These are phyloP conservation scores for Coemansia sp. DNA, from an alignment of 192 early-diverging fungal species.

Conservation along the genomic window DNA sequence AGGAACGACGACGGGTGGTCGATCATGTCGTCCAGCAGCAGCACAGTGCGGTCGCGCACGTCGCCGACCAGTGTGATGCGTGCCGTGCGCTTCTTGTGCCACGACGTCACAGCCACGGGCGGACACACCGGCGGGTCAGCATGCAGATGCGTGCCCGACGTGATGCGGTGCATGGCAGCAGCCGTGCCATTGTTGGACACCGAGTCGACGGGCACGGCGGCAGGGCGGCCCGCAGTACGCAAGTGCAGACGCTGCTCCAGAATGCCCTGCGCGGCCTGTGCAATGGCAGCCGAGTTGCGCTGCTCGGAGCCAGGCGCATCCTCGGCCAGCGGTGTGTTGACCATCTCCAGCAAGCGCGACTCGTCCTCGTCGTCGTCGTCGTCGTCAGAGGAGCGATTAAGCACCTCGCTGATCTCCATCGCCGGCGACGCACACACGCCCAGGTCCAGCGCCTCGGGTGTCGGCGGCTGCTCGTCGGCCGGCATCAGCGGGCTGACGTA, in stretches of 20 bases:
- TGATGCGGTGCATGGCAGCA: slow-evolving; percentile 39
- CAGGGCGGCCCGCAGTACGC: slow-evolving; percentile 11
- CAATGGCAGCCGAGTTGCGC: slow-evolving; percentile 40
- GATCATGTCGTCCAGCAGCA: slow-evolving; percentile 97
- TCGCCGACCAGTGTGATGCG: slow-evolving; percentile 90
- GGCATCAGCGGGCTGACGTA: slow-evolving; percentile 39
- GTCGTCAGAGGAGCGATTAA: slow-evolving; percentile 46
- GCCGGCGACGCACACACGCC: slow-evolving; percentile 23
- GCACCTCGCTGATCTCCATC: slow-evolving; percentile 47
- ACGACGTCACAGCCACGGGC: slow-evolving; percentile 49
- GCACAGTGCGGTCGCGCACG: slow-evolving; percentile 76
- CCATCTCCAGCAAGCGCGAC: slow-evolving; percentile 50
- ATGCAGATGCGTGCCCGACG: slow-evolving; percentile 49
- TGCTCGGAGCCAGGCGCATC: slow-evolving; percentile 1
- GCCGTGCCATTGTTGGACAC: slow-evolving; percentile 8
- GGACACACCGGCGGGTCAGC: slow-evolving; percentile 48
- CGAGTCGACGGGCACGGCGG: slow-evolving; percentile 28
- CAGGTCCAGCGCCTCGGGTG: slow-evolving; percentile 48
- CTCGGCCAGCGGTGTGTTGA: slow-evolving; percentile 52
- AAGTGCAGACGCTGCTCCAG: slow-evolving; percentile 25
- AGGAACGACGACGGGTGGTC: slow-evolving; percentile 87
- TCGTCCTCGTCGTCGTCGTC: slow-evolving; percentile 49
- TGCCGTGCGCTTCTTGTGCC: slow-evolving; percentile 54
- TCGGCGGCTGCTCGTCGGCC: slow-evolving; percentile 37
- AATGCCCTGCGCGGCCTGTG: slow-evolving; percentile 31